Base-by-base conservation (phyloP, 306 rosid genomes). In the Bauhinia variegata region DNA sequence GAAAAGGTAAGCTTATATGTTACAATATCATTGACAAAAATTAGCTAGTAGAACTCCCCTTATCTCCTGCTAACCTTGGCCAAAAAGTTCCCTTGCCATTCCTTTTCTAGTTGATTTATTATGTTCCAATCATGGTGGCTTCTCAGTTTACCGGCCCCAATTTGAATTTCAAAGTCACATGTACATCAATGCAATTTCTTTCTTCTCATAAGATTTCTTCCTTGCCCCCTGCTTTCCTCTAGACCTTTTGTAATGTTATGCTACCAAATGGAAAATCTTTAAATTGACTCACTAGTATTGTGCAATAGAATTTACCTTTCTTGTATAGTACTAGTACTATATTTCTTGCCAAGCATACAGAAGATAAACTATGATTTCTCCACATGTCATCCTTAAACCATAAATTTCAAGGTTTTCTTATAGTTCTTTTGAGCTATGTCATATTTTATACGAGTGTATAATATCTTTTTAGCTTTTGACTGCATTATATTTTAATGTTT, bases 1-100 rank as follows among this genome's bases (percentile, higher is more conserved):
- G 99, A 95, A 47, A 83, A 90, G 97, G 99, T 95, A 79, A 76
- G 18, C 19, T 30, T 74, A 9, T 37, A 38, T 31, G 19, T 53
- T 39, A 53, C 67, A 54, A 11, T 8, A 46, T 46, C 54, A 38
- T 32, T 33, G 42, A 63, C n/a, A 56, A 6, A 15, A 57, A 4
- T 13, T 53, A 19, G 17, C 61, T 43, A n/a, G n/a, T n/a, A 47
- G 28, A 19, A n/a, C 8, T 14, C 30, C 15, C n/a, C 11, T n/a
- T 42, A 16, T 28, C 30, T 51, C 49, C 39, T 4, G 1, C 28
- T 2, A 23, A 23, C 1, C 1, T 23, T 18, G 60, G 36, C 47
- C 63, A 10, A 47, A 54, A 37, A 16, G 55, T 50, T 31, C 33
- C 30, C 36, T 19, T n/a, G 7, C 39, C 33, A 1, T 15, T 28